A percentile compares a stretch with the other conserved stretches of the same genome.
Evolutionary conservation across 2,329 filamentous ascomycete genomes (phyloP).

Genomic region (Tolypocladium tundrense): DNA sequence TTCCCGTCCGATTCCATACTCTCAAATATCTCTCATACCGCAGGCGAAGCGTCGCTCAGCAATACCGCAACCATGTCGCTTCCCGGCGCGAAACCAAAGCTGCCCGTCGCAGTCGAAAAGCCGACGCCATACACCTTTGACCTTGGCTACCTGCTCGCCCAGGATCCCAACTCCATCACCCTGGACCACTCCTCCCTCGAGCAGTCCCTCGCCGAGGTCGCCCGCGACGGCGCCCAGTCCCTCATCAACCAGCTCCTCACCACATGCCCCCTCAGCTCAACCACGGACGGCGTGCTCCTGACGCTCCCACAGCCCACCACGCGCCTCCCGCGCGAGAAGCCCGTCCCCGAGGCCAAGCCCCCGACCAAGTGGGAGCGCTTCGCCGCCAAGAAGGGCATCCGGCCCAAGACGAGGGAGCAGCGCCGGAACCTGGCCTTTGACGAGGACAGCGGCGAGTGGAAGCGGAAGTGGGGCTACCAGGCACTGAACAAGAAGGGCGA

Average conservation of each 20-base stretch:
- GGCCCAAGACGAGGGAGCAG: conserved; percentile 72
- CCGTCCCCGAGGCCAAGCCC: conserved; percentile 68
- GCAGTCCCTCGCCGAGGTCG: conserved; percentile 57
- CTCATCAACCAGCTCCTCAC: conserved; percentile 92
- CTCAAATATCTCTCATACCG: not conserved
- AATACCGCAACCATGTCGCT: conserved; percentile 20
- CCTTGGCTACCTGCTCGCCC: conserved; percentile 75
- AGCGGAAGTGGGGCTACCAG: conserved; percentile 90
- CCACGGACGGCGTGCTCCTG: conserved; percentile 62
- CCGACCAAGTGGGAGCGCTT: conserved; percentile 95
- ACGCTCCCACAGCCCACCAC: conserved; percentile 62
- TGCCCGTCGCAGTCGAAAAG: conserved; percentile 61
- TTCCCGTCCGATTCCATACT: not conserved
- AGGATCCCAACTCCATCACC: conserved; percentile 75
- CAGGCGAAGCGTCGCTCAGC: not conserved
- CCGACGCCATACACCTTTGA: conserved; percentile 89
- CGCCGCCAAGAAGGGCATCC: conserved; percentile 94
- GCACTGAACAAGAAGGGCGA: conserved; percentile 78
- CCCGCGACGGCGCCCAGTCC: conserved; percentile 82
- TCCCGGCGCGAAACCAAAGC: conserved; percentile 31
- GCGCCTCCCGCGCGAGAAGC: conserved; percentile 80
- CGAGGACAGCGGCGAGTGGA: conserved; percentile 77
- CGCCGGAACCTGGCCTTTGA: conserved; percentile 70
- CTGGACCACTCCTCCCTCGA: conserved; percentile 48
- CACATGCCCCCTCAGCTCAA: conserved; percentile 69